These are phyloP conservation scores for Suillus clintonianus DNA, from an alignment of 768 basidiomycete species.

Conservation along the genomic window DNA sequence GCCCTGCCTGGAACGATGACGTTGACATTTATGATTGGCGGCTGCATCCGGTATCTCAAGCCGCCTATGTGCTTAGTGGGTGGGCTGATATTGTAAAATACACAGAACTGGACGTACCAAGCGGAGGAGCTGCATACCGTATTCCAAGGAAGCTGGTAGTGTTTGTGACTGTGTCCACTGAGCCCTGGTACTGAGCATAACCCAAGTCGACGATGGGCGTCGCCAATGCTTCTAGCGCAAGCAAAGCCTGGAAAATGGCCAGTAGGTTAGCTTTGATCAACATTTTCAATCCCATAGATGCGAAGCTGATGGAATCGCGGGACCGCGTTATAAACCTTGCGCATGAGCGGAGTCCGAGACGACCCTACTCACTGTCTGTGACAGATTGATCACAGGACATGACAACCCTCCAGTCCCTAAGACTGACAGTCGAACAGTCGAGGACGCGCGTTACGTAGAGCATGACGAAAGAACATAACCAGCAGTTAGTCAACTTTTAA, in stretches of 20 bases:
- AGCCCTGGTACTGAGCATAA: conserved; percentile 29
- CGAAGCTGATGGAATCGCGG: background rate
- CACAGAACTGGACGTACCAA: conserved; percentile 15
- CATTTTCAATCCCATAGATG: background rate
- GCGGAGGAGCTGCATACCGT: conserved; percentile 26
- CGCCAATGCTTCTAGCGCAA: conserved; percentile 8
- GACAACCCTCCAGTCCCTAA: background rate
- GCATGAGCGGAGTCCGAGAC: background rate
- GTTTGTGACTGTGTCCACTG: conserved; percentile 12
- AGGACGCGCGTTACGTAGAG: background rate
- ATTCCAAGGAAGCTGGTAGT: conserved; percentile 29
- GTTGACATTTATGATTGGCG: background rate
- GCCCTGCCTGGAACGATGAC: background rate
- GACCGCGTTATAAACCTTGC: background rate
- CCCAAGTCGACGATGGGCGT: conserved; percentile 25
- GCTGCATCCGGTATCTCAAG: conserved; percentile 16
- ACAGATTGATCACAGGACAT: background rate
- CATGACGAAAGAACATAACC: background rate
- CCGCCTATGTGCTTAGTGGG: conserved; percentile 12
- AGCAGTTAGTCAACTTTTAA: background rate
- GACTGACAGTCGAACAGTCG: background rate
- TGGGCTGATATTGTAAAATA: background rate
- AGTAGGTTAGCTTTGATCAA: background rate
- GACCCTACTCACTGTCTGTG: background rate
- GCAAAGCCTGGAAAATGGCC: conserved; percentile 6